Evolutionary conservation across 495 filamentous ascomycete species (phyloP), one percentile per base, ranked within the genome.

Genomic region (Annulohypoxylon maeteangense): DNA sequence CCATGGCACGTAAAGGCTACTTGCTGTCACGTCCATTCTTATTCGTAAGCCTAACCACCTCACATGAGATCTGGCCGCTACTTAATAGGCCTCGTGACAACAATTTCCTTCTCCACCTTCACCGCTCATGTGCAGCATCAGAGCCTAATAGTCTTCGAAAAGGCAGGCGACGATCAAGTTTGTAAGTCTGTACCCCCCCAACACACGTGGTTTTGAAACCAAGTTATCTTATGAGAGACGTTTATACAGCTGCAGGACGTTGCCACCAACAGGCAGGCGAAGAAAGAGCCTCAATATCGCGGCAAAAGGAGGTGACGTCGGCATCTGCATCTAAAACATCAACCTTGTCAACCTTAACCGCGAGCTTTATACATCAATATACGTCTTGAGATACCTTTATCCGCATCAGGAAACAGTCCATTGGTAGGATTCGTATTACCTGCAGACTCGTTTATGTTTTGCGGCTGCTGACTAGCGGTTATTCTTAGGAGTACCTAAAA

Each of bases 381-480:
- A 48, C 45, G 16, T 18, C 40, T 44, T 44, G 40, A 44, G 40
- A 53, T 40, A 62, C 40, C 45, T 31, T 44, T 50, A 54, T 64
- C 53, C 40, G 54, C 64, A 61, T 25, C 20, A 62, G 53, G 27
- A 29, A 48, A n/a, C 7, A 61, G 34, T 31, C 55, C 44, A 58
- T 34, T 68, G 54, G 32, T 31, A 63, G 42, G 61, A 65, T 68
- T 62, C 61, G 70, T 68, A 72, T 65, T 14, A 72, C 65, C 61
- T 65, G 61, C 70, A 72, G 53, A 42, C 65, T 42, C 40, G 44
- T 68, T 57, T 44, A 72, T 68, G 65, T 65, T 50, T 64, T 68
- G 70, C 65, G 58, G 61, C 47, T 63, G 25, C 55, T 65, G 61
- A 68, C 54, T 50, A 68, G 44, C 65, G 54, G 70, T 65, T 72